Evolutionary conservation across 495 filamentous ascomycete genomes (phyloP).

Genomic region (Penicillium crystallinum): DNA sequence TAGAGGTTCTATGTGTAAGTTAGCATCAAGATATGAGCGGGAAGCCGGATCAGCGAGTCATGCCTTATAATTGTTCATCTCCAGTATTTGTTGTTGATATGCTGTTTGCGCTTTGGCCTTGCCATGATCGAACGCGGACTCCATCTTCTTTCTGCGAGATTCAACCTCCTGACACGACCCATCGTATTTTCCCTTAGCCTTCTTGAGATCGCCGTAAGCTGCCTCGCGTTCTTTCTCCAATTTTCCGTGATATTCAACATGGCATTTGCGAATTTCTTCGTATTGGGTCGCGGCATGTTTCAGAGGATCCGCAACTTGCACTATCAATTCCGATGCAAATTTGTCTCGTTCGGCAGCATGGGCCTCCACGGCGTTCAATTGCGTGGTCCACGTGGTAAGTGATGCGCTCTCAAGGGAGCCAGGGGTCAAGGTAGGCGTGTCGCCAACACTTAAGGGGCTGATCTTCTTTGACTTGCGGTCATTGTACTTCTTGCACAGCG

Average conservation of each 20-base stretch:
- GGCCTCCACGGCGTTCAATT: conserved; percentile 82
- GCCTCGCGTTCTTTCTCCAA: conserved; percentile 83
- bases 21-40: neutral
- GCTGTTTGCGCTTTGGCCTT: conserved; percentile 79
- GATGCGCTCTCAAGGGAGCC: conserved; percentile 94
- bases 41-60: neutral
- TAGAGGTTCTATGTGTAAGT: conserved; percentile 71
- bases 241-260: conserved; percentile 81
- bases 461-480: conserved; percentile 94
- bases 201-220: conserved; percentile 79
- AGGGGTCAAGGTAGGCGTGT: conserved; percentile 87
- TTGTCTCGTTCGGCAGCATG: conserved; percentile 84
- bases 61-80: conserved; percentile 94
- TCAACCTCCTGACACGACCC: conserved; percentile 91
- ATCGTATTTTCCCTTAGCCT: conserved; percentile 91
- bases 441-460: conserved; percentile 84
- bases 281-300: conserved; percentile 66
- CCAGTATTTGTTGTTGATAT: conserved; percentile 82
- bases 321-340: conserved; percentile 67
- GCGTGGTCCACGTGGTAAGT: conserved; percentile 93
- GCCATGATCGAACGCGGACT: conserved; percentile 78
- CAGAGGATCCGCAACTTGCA: conserved; percentile 77
- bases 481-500: conserved; percentile 87
- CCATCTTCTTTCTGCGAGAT: conserved; percentile 86
- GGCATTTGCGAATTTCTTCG: conserved; percentile 89